Conservation (phyloP, 768 basidiomycete species). For the Rickenella mellea region DNA sequence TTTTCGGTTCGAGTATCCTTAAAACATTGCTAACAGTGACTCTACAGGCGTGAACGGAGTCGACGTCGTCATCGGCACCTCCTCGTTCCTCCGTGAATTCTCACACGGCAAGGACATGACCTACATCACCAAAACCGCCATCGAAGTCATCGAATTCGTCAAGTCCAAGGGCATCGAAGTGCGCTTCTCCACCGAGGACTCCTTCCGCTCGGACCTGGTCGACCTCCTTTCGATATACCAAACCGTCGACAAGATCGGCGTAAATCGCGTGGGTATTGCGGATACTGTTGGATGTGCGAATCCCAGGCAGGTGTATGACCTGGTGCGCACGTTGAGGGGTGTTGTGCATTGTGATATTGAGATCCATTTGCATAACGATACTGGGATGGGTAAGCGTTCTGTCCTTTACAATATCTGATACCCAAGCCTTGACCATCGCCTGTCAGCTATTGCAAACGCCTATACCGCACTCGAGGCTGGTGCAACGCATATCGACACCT, state of each 20-base stretch:
- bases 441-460: constrained; percentile 88
- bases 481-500: constrained; percentile 98
- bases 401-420: neutral
- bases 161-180: constrained; percentile 99
- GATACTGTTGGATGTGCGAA: constrained; percentile 99
- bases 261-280: constrained; percentile 97
- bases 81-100: constrained; percentile 98
- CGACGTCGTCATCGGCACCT: constrained; percentile 98
- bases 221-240: constrained; percentile 98
- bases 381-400: constrained; percentile 72
- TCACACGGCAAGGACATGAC: constrained; percentile 99
- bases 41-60: constrained; percentile 89
- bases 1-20: neutral
- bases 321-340: constrained; percentile 90
- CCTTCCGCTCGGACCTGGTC: constrained; percentile 98
- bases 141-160: constrained; percentile 98
- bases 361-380: constrained; percentile 97
- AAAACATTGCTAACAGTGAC: neutral
- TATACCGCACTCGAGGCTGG: constrained; percentile 98
- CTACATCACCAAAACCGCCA: constrained; percentile 98
- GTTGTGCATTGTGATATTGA: constrained; percentile 98
- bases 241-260: constrained; percentile 98
- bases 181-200: constrained; percentile 98
- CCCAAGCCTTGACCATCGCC: constrained; percentile 3
- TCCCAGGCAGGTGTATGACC: constrained; percentile 96